These are phyloP conservation scores for Mesembryanthemum crystallinum DNA, from an alignment of 148 eudicot genomes.

Conservation along the genomic window DNA sequence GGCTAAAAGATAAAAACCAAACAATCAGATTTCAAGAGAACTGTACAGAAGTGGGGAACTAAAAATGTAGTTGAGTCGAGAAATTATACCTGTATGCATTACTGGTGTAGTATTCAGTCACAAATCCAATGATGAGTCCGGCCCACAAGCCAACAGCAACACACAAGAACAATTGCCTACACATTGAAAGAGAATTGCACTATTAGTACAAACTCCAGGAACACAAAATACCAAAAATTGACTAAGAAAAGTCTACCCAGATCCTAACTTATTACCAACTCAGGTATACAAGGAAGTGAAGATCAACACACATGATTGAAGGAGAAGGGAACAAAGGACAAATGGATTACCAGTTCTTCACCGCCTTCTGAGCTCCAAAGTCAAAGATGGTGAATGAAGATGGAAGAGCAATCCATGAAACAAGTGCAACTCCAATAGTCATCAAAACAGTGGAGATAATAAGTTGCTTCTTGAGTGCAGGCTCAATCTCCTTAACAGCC, in stretches of 20 bases:
- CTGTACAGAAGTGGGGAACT: not conserved
- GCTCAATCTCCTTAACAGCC: slow-evolving; percentile 83
- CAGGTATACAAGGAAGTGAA: not conserved
- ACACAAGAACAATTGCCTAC: slow-evolving; percentile 84
- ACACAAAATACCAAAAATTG: not conserved
- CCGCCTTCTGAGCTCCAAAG: slow-evolving; percentile 79
- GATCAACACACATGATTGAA: not conserved
- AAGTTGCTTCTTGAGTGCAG: slow-evolving; percentile 73
- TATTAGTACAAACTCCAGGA: not conserved
- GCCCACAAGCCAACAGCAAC: slow-evolving; percentile 94
- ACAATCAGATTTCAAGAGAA: slow-evolving; percentile 1
- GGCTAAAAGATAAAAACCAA: slow-evolving; percentile 43
- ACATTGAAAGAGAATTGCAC: slow-evolving; percentile 12
- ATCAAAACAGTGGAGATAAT: slow-evolving; percentile 78
- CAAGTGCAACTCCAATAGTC: slow-evolving; percentile 69
- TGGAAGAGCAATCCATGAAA: slow-evolving; percentile 72
- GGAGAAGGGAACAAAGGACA: not conserved
- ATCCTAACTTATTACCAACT: too few species aligned
- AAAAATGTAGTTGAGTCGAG: not conserved
- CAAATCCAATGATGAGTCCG: slow-evolving; percentile 88
- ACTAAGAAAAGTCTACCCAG: not conserved
- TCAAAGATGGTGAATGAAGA: slow-evolving; percentile 76
- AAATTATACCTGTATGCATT: slow-evolving; percentile 73
- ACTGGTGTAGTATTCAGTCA: slow-evolving; percentile 87
- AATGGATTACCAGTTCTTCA: slow-evolving; percentile 66